phyloP scores from a whole-genome alignment of 345 rosid species.

The Viola odorata region DNA sequence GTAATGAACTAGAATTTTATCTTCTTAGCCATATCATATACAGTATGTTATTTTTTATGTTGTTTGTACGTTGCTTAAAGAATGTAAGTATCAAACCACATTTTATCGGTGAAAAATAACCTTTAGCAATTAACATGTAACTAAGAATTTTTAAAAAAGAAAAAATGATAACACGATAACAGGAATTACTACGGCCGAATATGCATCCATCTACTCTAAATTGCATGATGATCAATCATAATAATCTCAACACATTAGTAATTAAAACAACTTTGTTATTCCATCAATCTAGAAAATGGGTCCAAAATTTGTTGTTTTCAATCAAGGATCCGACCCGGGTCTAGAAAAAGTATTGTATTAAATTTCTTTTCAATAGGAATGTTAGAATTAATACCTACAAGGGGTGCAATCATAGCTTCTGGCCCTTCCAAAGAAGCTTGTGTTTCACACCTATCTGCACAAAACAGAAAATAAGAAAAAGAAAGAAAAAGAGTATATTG shows the following conservation, averaged over 20 bases:
- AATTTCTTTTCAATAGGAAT: conserved; percentile 10
- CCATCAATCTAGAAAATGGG: conserved; percentile 20
- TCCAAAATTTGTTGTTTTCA: conserved; percentile 14
- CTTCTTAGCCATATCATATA: too few species aligned
- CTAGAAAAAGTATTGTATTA: conserved; percentile 17
- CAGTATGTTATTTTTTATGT: too few species aligned
- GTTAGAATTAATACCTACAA: conserved; percentile 25
- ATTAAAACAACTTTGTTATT: conserved; percentile 9
- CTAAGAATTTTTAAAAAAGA: too few species aligned
- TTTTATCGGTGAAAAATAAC: too few species aligned
- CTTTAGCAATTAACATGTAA: background rate
- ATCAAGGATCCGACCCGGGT: conserved; percentile 17
- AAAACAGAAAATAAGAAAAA: background rate
- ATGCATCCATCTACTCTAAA: conserved; percentile 25
- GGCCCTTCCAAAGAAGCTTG: conserved; percentile 42
- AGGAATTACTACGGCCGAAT: conserved; percentile 16
- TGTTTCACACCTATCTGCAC: conserved; percentile 36
- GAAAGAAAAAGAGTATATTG: background rate
- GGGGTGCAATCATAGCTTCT: conserved; percentile 39
- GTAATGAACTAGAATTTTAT: too few species aligned
- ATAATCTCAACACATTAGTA: conserved; percentile 31
- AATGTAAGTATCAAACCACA: background rate
- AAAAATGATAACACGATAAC: conserved; percentile 5
- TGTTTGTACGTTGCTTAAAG: background rate
- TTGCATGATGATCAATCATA: conserved; percentile 47